These are phyloP conservation scores for Aethionema arabicum DNA, from an alignment of 345 rosid species.

Conservation along the genomic window DNA sequence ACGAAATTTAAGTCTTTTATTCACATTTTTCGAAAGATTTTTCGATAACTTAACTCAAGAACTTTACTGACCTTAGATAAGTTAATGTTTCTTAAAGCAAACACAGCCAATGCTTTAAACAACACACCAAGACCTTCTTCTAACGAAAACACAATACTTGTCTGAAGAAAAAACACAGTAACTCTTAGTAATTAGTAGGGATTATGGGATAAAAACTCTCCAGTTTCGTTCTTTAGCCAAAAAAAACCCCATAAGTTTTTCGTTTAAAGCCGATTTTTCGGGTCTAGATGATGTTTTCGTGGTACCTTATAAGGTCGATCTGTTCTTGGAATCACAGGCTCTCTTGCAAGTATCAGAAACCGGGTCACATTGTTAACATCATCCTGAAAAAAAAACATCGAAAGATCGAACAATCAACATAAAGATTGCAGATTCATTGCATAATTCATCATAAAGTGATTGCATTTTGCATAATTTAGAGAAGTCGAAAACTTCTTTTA, in stretches of 20 bases:
- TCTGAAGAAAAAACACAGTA: slow-evolving; percentile 46
- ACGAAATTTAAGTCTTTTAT: not conserved
- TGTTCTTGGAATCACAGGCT: slow-evolving; percentile 76
- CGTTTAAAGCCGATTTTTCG: not conserved
- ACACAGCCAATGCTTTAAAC: slow-evolving; percentile 89
- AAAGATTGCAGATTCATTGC: not conserved
- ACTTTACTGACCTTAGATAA: slow-evolving; percentile 63
- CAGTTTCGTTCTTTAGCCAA: too few relatives aligned
- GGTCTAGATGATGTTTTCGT: not conserved
- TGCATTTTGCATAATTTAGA: not conserved
- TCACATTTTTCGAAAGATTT: not conserved
- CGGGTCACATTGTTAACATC: slow-evolving; percentile 74
- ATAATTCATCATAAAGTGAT: not conserved
- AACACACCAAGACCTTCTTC: slow-evolving; percentile 94
- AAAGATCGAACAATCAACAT: slow-evolving; percentile 1
- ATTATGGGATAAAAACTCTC: too few relatives aligned
- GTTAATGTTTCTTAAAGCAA: slow-evolving; percentile 77
- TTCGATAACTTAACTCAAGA: slow-evolving; percentile 1
- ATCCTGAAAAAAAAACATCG: slow-evolving; percentile 54
- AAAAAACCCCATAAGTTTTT: not conserved
- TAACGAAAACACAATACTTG: slow-evolving; percentile 91
- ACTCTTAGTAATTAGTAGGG: not conserved
- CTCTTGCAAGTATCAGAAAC: slow-evolving; percentile 85
- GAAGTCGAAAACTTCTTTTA: too few relatives aligned
- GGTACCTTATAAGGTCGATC: slow-evolving; percentile 71